A percentile compares a stretch with the other conserved stretches of the same genome.
Conservation (phyloP, 2,329 filamentous ascomycete species). For the Chaetoscypha palmicola region DNA sequence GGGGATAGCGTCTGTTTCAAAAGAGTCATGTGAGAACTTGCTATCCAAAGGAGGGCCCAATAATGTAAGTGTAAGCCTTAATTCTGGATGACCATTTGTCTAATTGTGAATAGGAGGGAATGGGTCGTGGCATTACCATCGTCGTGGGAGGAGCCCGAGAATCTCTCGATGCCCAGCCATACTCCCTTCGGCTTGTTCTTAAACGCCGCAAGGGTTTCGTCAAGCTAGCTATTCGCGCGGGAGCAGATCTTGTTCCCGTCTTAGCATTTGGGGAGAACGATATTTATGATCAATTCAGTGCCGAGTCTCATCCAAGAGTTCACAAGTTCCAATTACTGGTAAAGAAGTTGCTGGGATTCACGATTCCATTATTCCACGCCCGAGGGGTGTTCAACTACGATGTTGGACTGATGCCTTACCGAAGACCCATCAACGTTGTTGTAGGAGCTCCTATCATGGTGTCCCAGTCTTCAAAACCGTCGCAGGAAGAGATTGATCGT, state of each 20-base stretch:
- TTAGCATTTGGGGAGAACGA: slow-evolving; percentile 94
- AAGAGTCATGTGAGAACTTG: slow-evolving; percentile 85
- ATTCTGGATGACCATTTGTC: background rate
- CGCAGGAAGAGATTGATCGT: slow-evolving; percentile 68
- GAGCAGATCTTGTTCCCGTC: slow-evolving; percentile 90
- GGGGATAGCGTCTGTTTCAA: slow-evolving; percentile 82
- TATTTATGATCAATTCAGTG: slow-evolving; percentile 82
- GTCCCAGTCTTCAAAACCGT: slow-evolving; percentile 53
- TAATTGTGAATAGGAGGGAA: slow-evolving; percentile 52
- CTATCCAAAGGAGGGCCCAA: slow-evolving; percentile 73
- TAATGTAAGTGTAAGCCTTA: slow-evolving; percentile 29
- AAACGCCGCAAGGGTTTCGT: slow-evolving; percentile 85
- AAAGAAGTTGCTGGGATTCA: slow-evolving; percentile 85
- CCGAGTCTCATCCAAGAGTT: slow-evolving; percentile 68
- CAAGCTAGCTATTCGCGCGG: slow-evolving; percentile 83
- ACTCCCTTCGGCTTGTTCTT: slow-evolving; percentile 69
- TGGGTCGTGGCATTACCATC: slow-evolving; percentile 94
- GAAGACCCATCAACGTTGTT: slow-evolving; percentile 79
- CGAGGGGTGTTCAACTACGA: slow-evolving; percentile 96
- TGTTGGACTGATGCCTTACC: slow-evolving; percentile 91
- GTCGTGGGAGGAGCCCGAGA: slow-evolving; percentile 90
- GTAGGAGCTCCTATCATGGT: slow-evolving; percentile 77
- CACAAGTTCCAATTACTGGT: slow-evolving; percentile 76
- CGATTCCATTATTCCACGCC: slow-evolving; percentile 82
- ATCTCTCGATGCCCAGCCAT: slow-evolving; percentile 79